These are phyloP conservation scores for Grosmannia serpens DNA, from an alignment of 2,329 filamentous ascomycete genomes.

Conservation along the genomic window DNA sequence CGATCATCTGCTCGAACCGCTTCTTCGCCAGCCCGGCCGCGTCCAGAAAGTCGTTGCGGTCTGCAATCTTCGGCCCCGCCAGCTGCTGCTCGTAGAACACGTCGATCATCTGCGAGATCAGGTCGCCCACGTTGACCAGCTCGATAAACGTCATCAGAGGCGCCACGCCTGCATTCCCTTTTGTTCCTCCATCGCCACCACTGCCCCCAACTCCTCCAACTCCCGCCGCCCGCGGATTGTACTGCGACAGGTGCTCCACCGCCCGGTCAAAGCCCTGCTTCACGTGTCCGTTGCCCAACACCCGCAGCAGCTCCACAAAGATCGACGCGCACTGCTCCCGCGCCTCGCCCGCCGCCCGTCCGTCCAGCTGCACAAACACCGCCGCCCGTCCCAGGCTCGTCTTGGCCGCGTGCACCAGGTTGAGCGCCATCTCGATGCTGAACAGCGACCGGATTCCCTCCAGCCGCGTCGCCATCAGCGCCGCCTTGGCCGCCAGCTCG, in stretches of 20 bases:
- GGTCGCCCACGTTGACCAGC: conserved; percentile 91
- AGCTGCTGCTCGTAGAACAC: conserved; percentile 98
- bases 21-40: conserved; percentile 91
- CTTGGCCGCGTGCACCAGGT: conserved; percentile 81
- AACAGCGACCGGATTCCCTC: conserved; percentile 93
- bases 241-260: conserved; percentile 78
- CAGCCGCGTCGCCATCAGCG: conserved; percentile 86
- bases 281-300: conserved; percentile 77
- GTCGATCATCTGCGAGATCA: conserved; percentile 98
- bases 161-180: conserved; percentile 49
- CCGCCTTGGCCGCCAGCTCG: conserved; percentile 92
- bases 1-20: conserved; percentile 96
- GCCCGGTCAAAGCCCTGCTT: conserved; percentile 90
- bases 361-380: conserved; percentile 69
- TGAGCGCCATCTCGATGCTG: conserved; percentile 88
- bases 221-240: conserved; percentile 56
- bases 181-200: neutral
- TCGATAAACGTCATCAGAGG: conserved; percentile 93
- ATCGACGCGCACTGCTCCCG: conserved; percentile 82
- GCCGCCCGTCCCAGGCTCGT: conserved; percentile 75
- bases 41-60: conserved; percentile 90
- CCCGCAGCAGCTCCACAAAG: conserved; percentile 73
- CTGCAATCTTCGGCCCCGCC: conserved; percentile 66
- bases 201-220: too few relatives aligned
- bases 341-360: conserved; percentile 70